Conservation (phyloP, 306 rosid species). For the Lathyrus oleraceus region DNA sequence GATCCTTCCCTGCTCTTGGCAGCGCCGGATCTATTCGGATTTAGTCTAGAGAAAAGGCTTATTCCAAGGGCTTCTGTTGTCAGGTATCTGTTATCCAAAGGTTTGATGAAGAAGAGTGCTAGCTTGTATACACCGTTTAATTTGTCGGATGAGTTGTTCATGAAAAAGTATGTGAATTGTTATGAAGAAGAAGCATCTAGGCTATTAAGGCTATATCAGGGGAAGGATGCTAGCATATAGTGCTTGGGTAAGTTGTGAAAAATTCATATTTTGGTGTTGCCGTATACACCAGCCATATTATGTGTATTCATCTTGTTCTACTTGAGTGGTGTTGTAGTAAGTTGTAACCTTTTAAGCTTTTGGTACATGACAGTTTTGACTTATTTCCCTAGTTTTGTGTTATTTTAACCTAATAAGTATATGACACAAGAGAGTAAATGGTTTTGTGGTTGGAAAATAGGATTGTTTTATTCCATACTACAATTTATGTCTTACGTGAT, state of each 20-base stretch:
- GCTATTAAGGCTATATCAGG: slow-evolving; percentile 27
- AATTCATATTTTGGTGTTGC: slow-evolving; percentile 5
- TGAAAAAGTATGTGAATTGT: slow-evolving; percentile 32
- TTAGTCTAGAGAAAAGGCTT: slow-evolving; percentile 50
- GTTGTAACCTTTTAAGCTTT: not conserved
- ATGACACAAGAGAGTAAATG: not conserved
- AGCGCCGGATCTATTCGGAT: not conserved
- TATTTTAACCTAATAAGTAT: not conserved
- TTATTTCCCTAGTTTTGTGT: not conserved
- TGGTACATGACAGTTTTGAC: not conserved
- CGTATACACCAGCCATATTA: not conserved
- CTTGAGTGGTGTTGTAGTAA: not conserved
- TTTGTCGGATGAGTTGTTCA: slow-evolving; percentile 25
- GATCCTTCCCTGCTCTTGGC: slow-evolving; percentile 14
- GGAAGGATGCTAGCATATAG: not conserved
- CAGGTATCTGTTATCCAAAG: slow-evolving; percentile 38
- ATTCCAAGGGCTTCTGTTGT: slow-evolving; percentile 44
- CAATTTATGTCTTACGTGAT: not conserved
- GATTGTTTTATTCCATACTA: not conserved
- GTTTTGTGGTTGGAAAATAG: not conserved
- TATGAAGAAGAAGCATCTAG: slow-evolving; percentile 5
- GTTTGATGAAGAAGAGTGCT: slow-evolving; percentile 36
- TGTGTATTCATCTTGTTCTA: slow-evolving; percentile 3
- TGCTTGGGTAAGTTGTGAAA: not conserved
- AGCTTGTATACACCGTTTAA: slow-evolving; percentile 15